Base-by-base conservation (phyloP, 2,329 filamentous ascomycete species). In the Penicillium sp. region DNA sequence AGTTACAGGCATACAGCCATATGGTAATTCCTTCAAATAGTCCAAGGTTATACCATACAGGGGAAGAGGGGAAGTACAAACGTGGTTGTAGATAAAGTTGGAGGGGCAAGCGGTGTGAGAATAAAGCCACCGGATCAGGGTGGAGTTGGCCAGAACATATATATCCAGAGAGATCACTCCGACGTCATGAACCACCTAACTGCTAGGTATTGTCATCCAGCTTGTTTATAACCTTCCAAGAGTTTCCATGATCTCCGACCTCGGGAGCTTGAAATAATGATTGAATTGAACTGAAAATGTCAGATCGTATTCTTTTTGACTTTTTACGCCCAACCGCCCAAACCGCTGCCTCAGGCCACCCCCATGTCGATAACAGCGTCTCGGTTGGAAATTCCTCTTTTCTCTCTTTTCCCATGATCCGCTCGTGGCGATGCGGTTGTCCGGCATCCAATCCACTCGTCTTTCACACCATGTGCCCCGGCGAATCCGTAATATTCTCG, bases 21-120 rank as follows among this genome's bases (percentile, higher is more conserved):
- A 42, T 22, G 7, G 39, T 22, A 22, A 42, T 42, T 42, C 39
- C 19, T 22, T 42, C 29, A 33, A 33, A 16, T 33, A 5, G 14
- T 42, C 39, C 35, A n/a, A n/a, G 16, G 16, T 42, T 42, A 22
- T 22, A 42, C 10, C 11, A 14, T 21, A 16, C 16, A 52, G 45
- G 55, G 43, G 52, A 37, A 35, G 39, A 35, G 50, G 43, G 42
- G 42, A 35, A 45, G 31, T 33, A 33, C 31, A 16, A n/a, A 19
- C 8, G 46, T 31, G 35, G n/a, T 21, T 29, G 42, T 37, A 45
- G 29, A 46, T 44, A 46, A 50, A 49, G 53, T 56, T 61, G 60
- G 65, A 63, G 61, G 63, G 63, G 64, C 61, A 68, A 67, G 61
- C 66, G 67, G 63, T 64, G 66, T 66, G 57, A 57, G 59, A 42